phyloP scores from a whole-genome alignment of 225 moss, liverwort and hornwort species.

The Pseudisothecium myosuroides region DNA sequence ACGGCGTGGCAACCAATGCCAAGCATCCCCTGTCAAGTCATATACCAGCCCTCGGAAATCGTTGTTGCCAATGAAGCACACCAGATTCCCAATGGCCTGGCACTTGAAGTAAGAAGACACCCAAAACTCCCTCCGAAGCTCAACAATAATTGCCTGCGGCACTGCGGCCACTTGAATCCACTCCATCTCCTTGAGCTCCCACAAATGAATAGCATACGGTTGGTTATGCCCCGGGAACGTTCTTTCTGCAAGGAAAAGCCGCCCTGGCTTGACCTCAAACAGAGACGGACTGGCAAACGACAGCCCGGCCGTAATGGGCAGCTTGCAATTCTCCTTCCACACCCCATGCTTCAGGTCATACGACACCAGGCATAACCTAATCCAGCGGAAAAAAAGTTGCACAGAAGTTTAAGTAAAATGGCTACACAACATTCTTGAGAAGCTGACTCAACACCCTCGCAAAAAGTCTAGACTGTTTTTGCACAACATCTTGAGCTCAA shows the following conservation, averaged over 20 bases:
- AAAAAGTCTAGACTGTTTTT: background rate
- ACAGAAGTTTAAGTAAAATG: background rate
- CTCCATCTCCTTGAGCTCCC: constrained; percentile 36
- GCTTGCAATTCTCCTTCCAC: constrained; percentile 48
- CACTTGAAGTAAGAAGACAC: constrained; percentile 45
- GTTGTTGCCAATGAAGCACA: constrained; percentile 45
- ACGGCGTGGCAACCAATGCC: constrained; percentile 43
- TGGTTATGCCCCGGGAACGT: constrained; percentile 38
- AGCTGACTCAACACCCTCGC: background rate
- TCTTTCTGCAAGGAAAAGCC: constrained; percentile 36
- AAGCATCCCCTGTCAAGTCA: constrained; percentile 26
- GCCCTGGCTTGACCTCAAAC: constrained; percentile 41
- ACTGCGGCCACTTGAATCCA: constrained; percentile 42
- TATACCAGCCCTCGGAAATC: constrained; percentile 47
- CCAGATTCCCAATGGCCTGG: constrained; percentile 39
- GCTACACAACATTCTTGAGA: background rate
- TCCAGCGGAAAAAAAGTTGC: background rate
- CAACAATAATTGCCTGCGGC: constrained; percentile 30
- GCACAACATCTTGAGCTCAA: background rate
- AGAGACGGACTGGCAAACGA: constrained; percentile 37
- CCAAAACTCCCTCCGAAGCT: constrained; percentile 40
- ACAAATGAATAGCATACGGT: constrained; percentile 35
- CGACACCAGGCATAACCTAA: constrained; percentile 31
- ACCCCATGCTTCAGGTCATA: constrained; percentile 27
- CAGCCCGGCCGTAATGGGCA: constrained; percentile 26